These are phyloP conservation scores for Diaporthe sp. DNA, from an alignment of 2,329 filamentous ascomycete species.

Conservation along the genomic window DNA sequence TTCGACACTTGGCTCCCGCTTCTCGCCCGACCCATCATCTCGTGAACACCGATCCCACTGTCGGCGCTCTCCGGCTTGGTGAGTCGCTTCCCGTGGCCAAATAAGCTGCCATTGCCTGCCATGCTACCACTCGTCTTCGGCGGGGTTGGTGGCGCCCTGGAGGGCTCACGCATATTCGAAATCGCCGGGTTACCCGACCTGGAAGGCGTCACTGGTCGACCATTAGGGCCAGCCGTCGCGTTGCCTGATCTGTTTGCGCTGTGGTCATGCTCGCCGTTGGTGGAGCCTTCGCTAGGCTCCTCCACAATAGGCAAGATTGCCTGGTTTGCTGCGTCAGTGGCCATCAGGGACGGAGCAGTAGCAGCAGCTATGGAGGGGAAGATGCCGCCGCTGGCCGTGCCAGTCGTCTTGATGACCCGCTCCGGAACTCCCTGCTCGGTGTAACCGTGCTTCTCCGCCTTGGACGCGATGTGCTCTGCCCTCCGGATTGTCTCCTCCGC, in stretches of 20 bases:
- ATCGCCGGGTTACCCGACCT: slow-evolving; percentile 48
- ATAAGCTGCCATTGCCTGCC: slow-evolving; percentile 26
- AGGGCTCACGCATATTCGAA: slow-evolving; percentile 36
- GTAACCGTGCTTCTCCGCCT: slow-evolving; percentile 45
- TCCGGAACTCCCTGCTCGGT: slow-evolving; percentile 67
- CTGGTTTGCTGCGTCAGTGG: slow-evolving; percentile 60
- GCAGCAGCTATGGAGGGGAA: slow-evolving; percentile 35
- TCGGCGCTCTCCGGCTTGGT: slow-evolving; percentile 60
- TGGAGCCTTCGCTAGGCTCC: slow-evolving; percentile 83
- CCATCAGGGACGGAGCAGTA: slow-evolving; percentile 33
- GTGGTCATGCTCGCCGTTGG: slow-evolving; percentile 69
- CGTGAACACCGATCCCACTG: slow-evolving; percentile 55
- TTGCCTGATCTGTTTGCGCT: slow-evolving; percentile 51
- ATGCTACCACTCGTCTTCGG: slow-evolving; percentile 47
- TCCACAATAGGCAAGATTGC: slow-evolving; percentile 83
- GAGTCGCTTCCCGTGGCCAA: slow-evolving; percentile 31
- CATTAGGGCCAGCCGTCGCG: slow-evolving; percentile 44
- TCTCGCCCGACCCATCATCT: slow-evolving; percentile 40
- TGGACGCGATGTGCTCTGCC: slow-evolving; percentile 51
- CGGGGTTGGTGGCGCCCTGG: slow-evolving; percentile 56
- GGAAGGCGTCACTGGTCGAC: slow-evolving; percentile 53
- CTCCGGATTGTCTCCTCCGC: slow-evolving; percentile 52
- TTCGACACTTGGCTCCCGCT: slow-evolving; percentile 42
- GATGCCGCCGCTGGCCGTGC: slow-evolving; percentile 37
- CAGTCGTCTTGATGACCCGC: slow-evolving; percentile 61